Evolutionary conservation across 345 rosid genomes (phyloP), one percentile per base, ranked within the genome.

Genomic region (Citrus hindsii): DNA sequence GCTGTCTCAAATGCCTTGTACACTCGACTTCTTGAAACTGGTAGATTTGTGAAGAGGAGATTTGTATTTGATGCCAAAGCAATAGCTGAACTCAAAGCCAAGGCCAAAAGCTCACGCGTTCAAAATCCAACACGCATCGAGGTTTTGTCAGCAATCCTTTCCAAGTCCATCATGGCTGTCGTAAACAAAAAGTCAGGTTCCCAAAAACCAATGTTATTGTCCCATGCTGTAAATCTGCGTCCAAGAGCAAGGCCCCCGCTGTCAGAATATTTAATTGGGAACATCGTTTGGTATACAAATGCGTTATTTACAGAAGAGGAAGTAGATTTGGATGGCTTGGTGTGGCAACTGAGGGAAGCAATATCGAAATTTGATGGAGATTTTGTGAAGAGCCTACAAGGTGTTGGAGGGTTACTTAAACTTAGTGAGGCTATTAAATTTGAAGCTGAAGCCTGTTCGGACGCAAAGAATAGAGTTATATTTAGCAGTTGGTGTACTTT

Each of bases 211-310:
- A 86, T 89, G 8, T 16, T 81, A 18, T 67, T 87, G 21, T 73
- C 83, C 27, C 88, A 78, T 19, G 33, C 73, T 0, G 84, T 85
- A 25, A 83, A 85, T 30, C 32, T 91, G 77, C 83, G 92, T 2
- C 71, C 81, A 1, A 78, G 77, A 24, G 35, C 68, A 10, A 40
- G 60, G 25, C 82, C 84, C 5, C 85, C 75, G 3, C 73, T 84
- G 42, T 77, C 87, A 16, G 79, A 87, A 48, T 71, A 72, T 73
- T 69, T 86, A 9, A 72, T 91, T 0, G 94, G 90, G 16, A 91
- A 88, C 69, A 82, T 89, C 21, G 74, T 87, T 25, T 84, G 83
- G 82, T 25, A 51, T n/a, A 61, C 83, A 10, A 70, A 3, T 22
- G 77, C 77, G 19, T 38, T 66, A 18, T 77, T 38, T 33, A 32